Percentiles rank a stretch among this genome's conserved stretches.
phyloP scores from a whole-genome alignment of 139 green algal genomes.

The Ettlia oleoabundans region DNA sequence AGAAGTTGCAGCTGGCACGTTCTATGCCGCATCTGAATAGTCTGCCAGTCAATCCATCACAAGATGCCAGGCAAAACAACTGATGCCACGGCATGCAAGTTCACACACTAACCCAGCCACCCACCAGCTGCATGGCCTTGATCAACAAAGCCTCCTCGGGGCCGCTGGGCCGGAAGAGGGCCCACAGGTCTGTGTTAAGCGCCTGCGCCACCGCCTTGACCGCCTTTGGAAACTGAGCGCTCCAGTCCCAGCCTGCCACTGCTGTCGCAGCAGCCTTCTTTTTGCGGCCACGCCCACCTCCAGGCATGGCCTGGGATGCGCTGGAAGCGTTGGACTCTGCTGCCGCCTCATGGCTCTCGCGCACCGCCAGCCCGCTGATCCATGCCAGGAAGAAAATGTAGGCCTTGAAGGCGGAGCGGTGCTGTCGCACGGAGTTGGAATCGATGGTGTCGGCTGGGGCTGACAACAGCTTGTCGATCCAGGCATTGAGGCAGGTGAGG shows the following conservation, averaged over 20 bases:
- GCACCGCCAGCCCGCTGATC: constrained; percentile 47
- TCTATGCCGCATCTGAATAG: too few species aligned
- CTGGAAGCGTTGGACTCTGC: neutral
- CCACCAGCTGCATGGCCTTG: constrained; percentile 45
- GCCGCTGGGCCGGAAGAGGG: constrained; percentile 60
- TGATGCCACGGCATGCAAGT: too few species aligned
- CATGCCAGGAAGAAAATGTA: constrained; percentile 78
- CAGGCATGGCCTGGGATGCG: neutral
- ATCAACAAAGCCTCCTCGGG: constrained; percentile 65
- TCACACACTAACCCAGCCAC: neutral
- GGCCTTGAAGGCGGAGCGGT: constrained; percentile 70
- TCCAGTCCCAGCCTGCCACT: constrained; percentile 68
- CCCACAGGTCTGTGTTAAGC: constrained; percentile 64
- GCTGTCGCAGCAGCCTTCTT: constrained; percentile 48
- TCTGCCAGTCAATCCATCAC: too few species aligned
- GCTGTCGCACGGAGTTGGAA: constrained; percentile 23
- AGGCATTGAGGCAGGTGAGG: constrained; percentile 68
- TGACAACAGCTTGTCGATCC: constrained; percentile 44
- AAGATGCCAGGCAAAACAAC: too few species aligned
- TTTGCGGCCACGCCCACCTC: constrained; percentile 3
- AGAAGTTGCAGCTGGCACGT: too few species aligned
- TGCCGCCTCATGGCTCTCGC: constrained; percentile 35
- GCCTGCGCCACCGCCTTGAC: constrained; percentile 52
- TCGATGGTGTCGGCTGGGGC: constrained; percentile 17
- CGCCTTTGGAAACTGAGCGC: constrained; percentile 47